Evolutionary conservation across 345 rosid genomes (phyloP).

Genomic region (Psidium friedrichsthalianum): DNA sequence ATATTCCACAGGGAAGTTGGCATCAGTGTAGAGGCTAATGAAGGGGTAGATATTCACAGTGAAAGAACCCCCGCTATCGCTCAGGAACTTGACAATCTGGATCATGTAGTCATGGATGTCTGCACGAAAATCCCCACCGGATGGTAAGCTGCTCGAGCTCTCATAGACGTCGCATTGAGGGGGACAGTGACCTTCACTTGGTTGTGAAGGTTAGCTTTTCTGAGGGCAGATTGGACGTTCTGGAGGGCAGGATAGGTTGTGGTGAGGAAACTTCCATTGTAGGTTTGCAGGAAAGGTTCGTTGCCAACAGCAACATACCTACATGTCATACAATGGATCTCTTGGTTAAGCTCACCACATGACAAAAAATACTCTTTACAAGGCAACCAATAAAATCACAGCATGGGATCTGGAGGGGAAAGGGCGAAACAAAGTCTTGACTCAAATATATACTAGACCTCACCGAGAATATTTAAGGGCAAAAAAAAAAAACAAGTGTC

Average conservation of each 20-base stretch:
- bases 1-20: slow-evolving; percentile 73
- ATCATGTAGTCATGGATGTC: slow-evolving; percentile 72
- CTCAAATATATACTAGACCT: background rate
- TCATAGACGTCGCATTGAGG: slow-evolving; percentile 78
- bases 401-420: background rate
- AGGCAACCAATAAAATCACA: background rate
- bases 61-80: slow-evolving; percentile 54
- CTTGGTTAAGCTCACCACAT: background rate
- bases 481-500: background rate
- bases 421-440: background rate
- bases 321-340: slow-evolving; percentile 6
- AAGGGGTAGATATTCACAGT: slow-evolving; percentile 92
- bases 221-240: slow-evolving; percentile 74
- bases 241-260: slow-evolving; percentile 72
- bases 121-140: slow-evolving; percentile 86
- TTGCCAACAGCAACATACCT: slow-evolving; percentile 96
- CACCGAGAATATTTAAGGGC: background rate
- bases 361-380: background rate
- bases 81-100: slow-evolving; percentile 60
- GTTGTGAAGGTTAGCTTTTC: slow-evolving; percentile 57
- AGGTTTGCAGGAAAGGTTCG: slow-evolving; percentile 80
- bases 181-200: slow-evolving; percentile 83
- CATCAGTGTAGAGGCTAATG: slow-evolving; percentile 68
- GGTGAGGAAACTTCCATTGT: slow-evolving; percentile 52
- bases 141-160: slow-evolving; percentile 32